Evolutionary conservation across 129 eudicot genomes (phyloP), one percentile per base, ranked within the genome.

Genomic region (Centella asiatica): DNA sequence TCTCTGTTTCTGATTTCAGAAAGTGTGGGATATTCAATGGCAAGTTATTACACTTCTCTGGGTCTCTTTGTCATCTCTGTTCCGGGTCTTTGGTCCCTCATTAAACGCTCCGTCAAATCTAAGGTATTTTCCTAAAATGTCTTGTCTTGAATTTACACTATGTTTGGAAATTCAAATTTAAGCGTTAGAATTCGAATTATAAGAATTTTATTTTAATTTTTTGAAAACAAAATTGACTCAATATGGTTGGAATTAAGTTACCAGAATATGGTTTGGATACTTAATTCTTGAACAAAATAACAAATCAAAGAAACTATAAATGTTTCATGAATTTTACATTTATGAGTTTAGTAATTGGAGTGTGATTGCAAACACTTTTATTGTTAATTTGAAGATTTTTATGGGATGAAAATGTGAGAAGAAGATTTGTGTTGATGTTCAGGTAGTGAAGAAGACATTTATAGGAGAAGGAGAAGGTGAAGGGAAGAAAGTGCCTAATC

Each of bases 71-170:
- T 90, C 66, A 86, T 90, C 44, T 90, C 95, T 11, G 95, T 90
- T 54, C 95, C 97, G 2, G 97, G 97, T 1, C 87, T 90, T 45
- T 90, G 97, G 95, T 90, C 97, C 27, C 97, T 90, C 63, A 90
- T 90, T 66, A 90, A 90, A 52, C 95, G 97, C 54, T 90, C 97
- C 24, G 95, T 90, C 29, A 90, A 90, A 77, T 90, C 97, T 1
- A 90, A 90, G 95, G 97, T 90, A 34, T 20, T 19, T 18, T 3
- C 20, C 15, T 25, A 1, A 17, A 10, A 0, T 3, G 12, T 26
- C 24, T 49, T 22, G 11, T 22, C 20, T 1, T 45, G 6, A 6
- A 18, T 12, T 32, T 6, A n/a, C n/a, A n/a, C n/a, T n/a, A n/a
- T n/a, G n/a, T n/a, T n/a, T n/a, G n/a, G n/a, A n/a, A n/a, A n/a